Base-by-base conservation (phyloP, 2,329 filamentous ascomycete species). In the Curvularia lunata region DNA sequence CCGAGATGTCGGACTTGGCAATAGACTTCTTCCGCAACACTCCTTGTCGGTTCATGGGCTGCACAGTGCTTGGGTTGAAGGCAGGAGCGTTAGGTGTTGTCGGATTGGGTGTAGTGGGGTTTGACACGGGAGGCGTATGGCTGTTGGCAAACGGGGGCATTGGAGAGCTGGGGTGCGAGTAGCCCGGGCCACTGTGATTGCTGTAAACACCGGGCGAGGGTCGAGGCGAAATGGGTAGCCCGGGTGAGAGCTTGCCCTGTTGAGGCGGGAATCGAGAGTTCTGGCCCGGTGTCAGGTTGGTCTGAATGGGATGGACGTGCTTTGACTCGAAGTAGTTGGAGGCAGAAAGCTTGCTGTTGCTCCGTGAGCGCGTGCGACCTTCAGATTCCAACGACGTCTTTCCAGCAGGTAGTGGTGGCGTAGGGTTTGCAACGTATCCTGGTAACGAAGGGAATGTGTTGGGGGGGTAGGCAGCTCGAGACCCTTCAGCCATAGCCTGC, bases 1-100 rank as follows among this genome's bases (percentile, higher is more conserved):
- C 86, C 2, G 85, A 87, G 48, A 89, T 89, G 56, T 84, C 82
- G 12, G 80, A 77, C 73, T 89, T 89, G 61, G 83, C 83, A 47
- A 88, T 79, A 0, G 82, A 80, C 65, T 83, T 83, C 77, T 87
- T 88, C 37, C 84, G 81, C 66, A 74, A 52, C 32, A 71, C 62
- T 16, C 67, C 70, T 25, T 67, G 70, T 66, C 59, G 61, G n/a
- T 56, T 53, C 34, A 68, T 54, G 19, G 68, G 69, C 46, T 75
- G 75, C 52, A 73, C 56, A 12, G 60, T 56, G 56, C 69, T 68
- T 9, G 70, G 54, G 25, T 71, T 69, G 61, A 76, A 76, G 10
- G 68, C 69, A 10, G 77, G 62, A 16, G 74, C 69, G 19, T 76
- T 71, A 5, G 80, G 79, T 5, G 79, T 80, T n/a, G 78, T 78